phyloP scores from a whole-genome alignment of 192 early-diverging fungal species.

The Linnemannia zychae region DNA sequence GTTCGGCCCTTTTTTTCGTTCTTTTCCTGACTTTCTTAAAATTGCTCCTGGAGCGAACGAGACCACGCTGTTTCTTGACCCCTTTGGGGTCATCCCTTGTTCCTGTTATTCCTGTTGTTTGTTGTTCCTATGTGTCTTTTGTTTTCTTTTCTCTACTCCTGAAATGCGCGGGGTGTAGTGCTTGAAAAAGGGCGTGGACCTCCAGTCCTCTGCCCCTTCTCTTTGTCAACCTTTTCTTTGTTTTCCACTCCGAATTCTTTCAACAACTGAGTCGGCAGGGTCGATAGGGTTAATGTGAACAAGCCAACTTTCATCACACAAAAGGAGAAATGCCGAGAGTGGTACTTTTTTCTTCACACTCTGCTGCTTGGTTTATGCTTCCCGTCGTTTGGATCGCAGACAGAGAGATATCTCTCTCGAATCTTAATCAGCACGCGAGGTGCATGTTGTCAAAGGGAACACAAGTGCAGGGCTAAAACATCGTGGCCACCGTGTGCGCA shows the following conservation, averaged over 20 bases:
- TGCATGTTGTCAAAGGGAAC: conserved; percentile 5
- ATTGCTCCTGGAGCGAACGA: not conserved
- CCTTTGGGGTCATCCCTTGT: not conserved
- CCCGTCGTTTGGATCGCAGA: not conserved
- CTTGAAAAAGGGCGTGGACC: not conserved
- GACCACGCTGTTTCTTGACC: not conserved
- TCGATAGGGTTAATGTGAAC: not conserved
- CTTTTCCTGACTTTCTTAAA: not conserved
- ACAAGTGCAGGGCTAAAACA: not conserved
- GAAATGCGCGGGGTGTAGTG: not conserved
- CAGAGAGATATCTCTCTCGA: conserved; percentile 2
- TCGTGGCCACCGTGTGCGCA: conserved; percentile 38
- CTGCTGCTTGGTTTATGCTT: not conserved
- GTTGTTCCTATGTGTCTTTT: conserved; percentile 12
- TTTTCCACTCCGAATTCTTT: not conserved
- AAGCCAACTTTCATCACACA: not conserved
- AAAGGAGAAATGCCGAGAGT: not conserved
- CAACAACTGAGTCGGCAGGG: not conserved
- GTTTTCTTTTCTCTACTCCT: not conserved
- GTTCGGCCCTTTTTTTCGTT: not conserved
- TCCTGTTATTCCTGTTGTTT: not conserved
- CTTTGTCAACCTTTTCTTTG: not conserved
- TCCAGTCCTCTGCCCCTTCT: not conserved
- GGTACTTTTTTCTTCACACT: not conserved
- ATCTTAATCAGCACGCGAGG: conserved; percentile 6